phyloP scores from a whole-genome alignment of 352 stramenopile genomes.

The Phytophthora constricta region DNA sequence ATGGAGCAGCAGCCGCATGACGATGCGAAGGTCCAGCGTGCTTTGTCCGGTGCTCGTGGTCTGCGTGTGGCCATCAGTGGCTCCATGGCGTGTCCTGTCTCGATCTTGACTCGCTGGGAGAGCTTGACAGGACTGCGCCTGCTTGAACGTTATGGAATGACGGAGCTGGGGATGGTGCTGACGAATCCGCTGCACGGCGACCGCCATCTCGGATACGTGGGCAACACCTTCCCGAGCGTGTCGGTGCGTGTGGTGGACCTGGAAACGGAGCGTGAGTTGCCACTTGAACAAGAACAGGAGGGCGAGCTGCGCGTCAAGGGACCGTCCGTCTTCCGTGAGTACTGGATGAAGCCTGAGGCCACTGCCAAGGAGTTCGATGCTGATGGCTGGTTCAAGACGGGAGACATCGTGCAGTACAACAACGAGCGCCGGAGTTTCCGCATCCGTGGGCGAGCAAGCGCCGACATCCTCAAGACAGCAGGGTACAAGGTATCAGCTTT shows the following conservation, averaged over 20 bases:
- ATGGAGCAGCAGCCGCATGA: constrained; percentile 46
- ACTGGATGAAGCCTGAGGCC: constrained; percentile 85
- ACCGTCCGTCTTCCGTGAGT: constrained; percentile 87
- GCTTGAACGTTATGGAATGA: constrained; percentile 94
- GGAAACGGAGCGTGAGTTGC: constrained; percentile 62
- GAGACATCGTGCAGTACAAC: constrained; percentile 89
- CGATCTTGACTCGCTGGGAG: constrained; percentile 84
- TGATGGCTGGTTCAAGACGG: constrained; percentile 92
- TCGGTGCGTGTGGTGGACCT: constrained; percentile 82
- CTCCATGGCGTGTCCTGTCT: constrained; percentile 87
- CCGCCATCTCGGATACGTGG: constrained; percentile 86
- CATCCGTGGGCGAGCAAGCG: constrained; percentile 87
- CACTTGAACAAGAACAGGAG: constrained; percentile 45
- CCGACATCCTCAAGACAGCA: constrained; percentile 93
- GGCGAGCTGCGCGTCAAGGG: constrained; percentile 89
- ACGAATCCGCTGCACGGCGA: constrained; percentile 83
- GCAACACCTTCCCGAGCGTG: constrained; percentile 83
- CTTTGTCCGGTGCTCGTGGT: constrained; percentile 25
- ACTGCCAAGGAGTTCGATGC: constrained; percentile 87
- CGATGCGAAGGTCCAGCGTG: constrained; percentile 16
- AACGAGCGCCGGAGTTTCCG: constrained; percentile 76
- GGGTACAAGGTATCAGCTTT: constrained; percentile 94
- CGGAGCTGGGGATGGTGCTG: constrained; percentile 92
- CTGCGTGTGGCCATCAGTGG: constrained; percentile 79
- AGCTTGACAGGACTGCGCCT: constrained; percentile 79